Evolutionary conservation across 768 basidiomycete genomes (phyloP), one percentile per base, ranked within the genome.

Genomic region (Dacryopinax primogenitus): DNA sequence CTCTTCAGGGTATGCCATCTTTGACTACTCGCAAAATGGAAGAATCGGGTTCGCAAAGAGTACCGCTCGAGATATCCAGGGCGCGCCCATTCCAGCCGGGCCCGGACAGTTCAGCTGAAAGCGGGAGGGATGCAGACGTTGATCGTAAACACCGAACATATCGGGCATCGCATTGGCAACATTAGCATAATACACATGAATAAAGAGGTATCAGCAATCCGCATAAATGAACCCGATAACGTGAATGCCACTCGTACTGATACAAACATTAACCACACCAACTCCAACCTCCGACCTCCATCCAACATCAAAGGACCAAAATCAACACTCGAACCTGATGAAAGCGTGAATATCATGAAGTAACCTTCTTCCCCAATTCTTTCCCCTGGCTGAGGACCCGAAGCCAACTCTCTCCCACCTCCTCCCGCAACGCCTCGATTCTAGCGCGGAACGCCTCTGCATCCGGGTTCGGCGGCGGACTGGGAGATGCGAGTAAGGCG

Each of bases 321-420:
- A n/a, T n/a, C n/a, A n/a, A n/a, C n/a, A n/a, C n/a, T n/a, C n/a
- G n/a, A n/a, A n/a, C n/a, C n/a, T n/a, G n/a, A n/a, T n/a, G n/a
- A n/a, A n/a, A n/a, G n/a, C n/a, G n/a, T n/a, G n/a, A n/a, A n/a
- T n/a, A n/a, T 58, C 51, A 58, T 26, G 51, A 58, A 21, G 32
- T 30, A 15, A 58, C 41, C 32, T 30, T 64, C 4, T 41, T 58
- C 16, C 32, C 64, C 61, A 66, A 41, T 26, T 62, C 67, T 62
- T 69, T 68, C 1, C 84, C 84, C 77, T 88, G 86, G 66, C 83
- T 88, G 70, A 88, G 85, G 34, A 92, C 89, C 74, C 87, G 88
- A 71, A 94, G 71, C 90, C 90, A 94, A 11, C 85, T 84, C 26
- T 93, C 92, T 1, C 92, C 92, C 80, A 93, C 91, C 71, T 94